Base-by-base conservation (phyloP, 1,284 basidiomycete genomes). In the Cryptococcus sp. region DNA sequence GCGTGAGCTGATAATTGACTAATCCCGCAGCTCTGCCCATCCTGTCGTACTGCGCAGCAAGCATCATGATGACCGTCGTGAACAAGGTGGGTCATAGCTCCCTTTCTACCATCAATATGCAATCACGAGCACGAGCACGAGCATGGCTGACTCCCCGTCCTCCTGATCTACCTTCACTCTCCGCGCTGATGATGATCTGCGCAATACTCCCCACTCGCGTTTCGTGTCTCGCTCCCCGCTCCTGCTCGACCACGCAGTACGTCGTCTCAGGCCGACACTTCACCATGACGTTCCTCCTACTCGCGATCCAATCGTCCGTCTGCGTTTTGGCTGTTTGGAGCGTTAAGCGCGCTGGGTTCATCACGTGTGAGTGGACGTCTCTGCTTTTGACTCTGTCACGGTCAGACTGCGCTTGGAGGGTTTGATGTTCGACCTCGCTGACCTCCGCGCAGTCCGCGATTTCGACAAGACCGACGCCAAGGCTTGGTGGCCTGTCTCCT, bases 61-160 rank as follows among this genome's bases (percentile, higher is more conserved):
- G 91, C 44, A 97, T 99, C 70, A 82, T 93, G 57, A 99, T 99
- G 96, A 99, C 96, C 0, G 86, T 99, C 49, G 87, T 97, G 62
- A 98, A 98, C 84, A 98, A 99, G 84, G 93, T 92, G 62, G 47
- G 82, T 74, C 17, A 15, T 35, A 23, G 13, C 19, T 11, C 11
- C 17, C 48, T 45, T 8, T 27, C 48, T 16, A 6, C 17, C 19
- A 16, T 31, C 16, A 19, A 44, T 38, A 17, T 27, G 16, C 39
- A 15, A 19, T 8, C 35, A n/a, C 16, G 41, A 17, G 53, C 42
- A 45, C 4, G 25, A 17, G 53, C 42, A 45, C 42, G 25, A 17
- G 53, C 42, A 45, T 13, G n/a, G 42, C 22, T 45, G 42, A n/a
- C 31, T 13, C 6, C 6, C 7, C 22, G 25, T 39, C 5, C 27